Conservation (phyloP, 2,329 filamentous ascomycete genomes). For the Alternaria arbusti region DNA sequence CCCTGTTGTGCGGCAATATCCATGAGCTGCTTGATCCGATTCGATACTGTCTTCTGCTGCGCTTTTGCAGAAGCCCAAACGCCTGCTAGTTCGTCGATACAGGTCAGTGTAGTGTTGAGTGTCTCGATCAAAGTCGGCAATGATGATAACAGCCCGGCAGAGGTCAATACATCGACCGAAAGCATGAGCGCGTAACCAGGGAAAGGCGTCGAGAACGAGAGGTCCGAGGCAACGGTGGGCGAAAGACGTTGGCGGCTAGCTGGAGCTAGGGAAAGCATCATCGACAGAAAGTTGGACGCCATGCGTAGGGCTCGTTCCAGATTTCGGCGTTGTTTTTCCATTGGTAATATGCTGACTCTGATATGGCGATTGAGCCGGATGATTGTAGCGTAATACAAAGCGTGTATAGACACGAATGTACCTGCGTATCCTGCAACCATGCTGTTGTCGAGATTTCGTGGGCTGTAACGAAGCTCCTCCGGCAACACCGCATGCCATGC, state of each 20-base stretch:
- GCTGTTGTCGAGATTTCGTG: slow-evolving; percentile 64
- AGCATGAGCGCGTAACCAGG: slow-evolving; percentile 67
- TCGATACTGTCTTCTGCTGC: slow-evolving; percentile 59
- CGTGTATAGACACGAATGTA: slow-evolving; percentile 68
- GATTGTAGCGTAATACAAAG: slow-evolving; percentile 69
- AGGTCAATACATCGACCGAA: slow-evolving; percentile 70
- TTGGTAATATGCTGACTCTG: slow-evolving; percentile 33
- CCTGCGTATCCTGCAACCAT: slow-evolving; percentile 62
- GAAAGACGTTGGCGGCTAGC: slow-evolving; percentile 35
- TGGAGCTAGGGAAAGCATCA: slow-evolving; percentile 42
- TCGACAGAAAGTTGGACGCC: slow-evolving; percentile 38
- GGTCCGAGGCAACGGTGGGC: slow-evolving; percentile 35
- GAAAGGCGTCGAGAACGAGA: slow-evolving; percentile 61
- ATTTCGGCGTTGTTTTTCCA: slow-evolving; percentile 41
- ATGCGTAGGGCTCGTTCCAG: slow-evolving; percentile 36
- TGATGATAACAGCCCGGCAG: slow-evolving; percentile 55
- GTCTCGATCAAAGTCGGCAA: slow-evolving; percentile 62
- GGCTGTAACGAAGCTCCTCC: slow-evolving; percentile 59
- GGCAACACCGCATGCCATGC: slow-evolving; percentile 67
- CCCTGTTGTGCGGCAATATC: slow-evolving; percentile 48
- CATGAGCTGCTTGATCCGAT: slow-evolving; percentile 54
- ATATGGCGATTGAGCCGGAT: slow-evolving; percentile 70
- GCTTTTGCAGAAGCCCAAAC: slow-evolving; percentile 66
- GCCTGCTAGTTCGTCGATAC: slow-evolving; percentile 62
- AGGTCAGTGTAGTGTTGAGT: slow-evolving; percentile 60